Conservation (phyloP, 202 grass and related monocot species). For the Elaeis oleifera region DNA sequence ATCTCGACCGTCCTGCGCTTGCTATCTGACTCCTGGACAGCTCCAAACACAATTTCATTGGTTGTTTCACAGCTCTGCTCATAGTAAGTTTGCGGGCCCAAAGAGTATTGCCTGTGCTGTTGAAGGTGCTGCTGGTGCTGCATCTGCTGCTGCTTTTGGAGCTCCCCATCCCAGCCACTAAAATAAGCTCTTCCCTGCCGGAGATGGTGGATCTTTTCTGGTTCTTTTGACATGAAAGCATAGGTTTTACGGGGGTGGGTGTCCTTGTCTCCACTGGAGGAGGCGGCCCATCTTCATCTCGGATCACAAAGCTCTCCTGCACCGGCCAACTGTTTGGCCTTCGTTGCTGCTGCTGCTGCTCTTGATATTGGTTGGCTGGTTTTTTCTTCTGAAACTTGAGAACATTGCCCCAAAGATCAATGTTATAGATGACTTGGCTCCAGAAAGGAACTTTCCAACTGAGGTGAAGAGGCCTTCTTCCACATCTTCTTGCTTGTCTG, state of each 20-base stretch:
- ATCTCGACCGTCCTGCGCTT: slow-evolving; percentile 75
- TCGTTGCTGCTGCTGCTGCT: slow-evolving; percentile 16
- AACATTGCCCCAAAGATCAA: slow-evolving; percentile 50
- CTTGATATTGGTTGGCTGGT: slow-evolving; percentile 36
- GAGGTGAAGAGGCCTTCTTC: slow-evolving; percentile 70
- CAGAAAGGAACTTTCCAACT: slow-evolving; percentile 56
- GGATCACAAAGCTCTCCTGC: slow-evolving; percentile 91
- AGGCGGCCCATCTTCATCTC: slow-evolving; percentile 48
- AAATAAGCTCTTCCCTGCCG: slow-evolving; percentile 41
- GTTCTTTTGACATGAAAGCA: slow-evolving; percentile 68
- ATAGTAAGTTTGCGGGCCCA: slow-evolving; percentile 70
- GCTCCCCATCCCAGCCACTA: slow-evolving; percentile 42
- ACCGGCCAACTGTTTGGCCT: slow-evolving; percentile 50
- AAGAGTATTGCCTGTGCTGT: slow-evolving; percentile 80
- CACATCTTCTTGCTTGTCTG: slow-evolving; percentile 43
- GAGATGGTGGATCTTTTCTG: slow-evolving; percentile 63
- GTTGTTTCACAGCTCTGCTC: slow-evolving; percentile 84
- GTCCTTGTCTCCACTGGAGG: slow-evolving; percentile 56
- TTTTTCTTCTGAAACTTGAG: slow-evolving; percentile 45
- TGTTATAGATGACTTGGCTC: slow-evolving; percentile 50
- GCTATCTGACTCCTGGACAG: slow-evolving; percentile 79
- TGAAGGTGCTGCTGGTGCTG: slow-evolving; percentile 53
- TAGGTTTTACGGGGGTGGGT: slow-evolving; percentile 72
- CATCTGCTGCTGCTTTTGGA: slow-evolving; percentile 37
- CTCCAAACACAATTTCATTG: slow-evolving; percentile 89